These are phyloP conservation scores for Coemansia sp. DNA, from an alignment of 192 early-diverging fungal genomes.

Conservation along the genomic window DNA sequence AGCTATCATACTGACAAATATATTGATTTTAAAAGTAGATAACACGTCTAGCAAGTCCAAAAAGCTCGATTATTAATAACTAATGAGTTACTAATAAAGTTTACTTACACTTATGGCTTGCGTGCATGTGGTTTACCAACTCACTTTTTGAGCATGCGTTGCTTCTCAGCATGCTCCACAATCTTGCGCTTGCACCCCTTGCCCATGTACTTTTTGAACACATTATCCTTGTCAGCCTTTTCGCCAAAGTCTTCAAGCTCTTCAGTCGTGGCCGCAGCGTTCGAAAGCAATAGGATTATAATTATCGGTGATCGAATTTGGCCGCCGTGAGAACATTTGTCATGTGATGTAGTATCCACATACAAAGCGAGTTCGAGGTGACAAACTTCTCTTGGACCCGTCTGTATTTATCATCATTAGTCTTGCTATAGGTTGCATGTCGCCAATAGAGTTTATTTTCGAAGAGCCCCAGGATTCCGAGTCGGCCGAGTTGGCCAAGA, in stretches of 20 bases:
- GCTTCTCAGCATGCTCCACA: constrained; percentile 82
- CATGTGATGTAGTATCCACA: background rate
- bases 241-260: constrained; percentile 98
- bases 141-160: constrained; percentile 68
- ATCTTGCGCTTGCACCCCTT: constrained; percentile 91
- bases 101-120: background rate
- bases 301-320: background rate
- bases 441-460: constrained; percentile 18
- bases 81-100: background rate
- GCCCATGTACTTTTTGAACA: constrained; percentile 97
- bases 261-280: background rate
- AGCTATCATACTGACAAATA: constrained; percentile 4
- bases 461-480: constrained; percentile 23
- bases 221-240: constrained; percentile 94
- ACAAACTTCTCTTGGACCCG: background rate
- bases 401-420: background rate
- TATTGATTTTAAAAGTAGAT: background rate
- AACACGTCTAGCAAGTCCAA: background rate
- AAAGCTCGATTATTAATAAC: background rate
- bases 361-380: background rate
- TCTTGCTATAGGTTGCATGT: background rate
- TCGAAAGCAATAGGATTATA: background rate
- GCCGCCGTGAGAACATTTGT: background rate
- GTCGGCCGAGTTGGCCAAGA: constrained; percentile 21
- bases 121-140: background rate